A percentile compares a stretch with the other conserved stretches of the same genome.
These are phyloP conservation scores for Aschersonia sp. DNA, from an alignment of 2,329 filamentous ascomycete genomes.

Conservation along the genomic window DNA sequence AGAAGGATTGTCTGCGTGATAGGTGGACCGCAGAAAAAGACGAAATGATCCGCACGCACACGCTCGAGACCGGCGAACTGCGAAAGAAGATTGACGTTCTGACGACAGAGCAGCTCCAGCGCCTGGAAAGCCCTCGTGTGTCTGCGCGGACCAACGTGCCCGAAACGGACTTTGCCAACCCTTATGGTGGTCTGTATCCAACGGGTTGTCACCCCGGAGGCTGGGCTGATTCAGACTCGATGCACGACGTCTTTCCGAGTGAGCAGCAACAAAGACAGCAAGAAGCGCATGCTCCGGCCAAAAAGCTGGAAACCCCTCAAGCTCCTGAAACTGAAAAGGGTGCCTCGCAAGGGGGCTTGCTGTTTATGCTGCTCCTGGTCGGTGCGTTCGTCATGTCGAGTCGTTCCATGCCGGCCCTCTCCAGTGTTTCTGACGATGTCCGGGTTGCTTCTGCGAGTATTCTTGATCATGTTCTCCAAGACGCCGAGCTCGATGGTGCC, in stretches of 20 bases:
- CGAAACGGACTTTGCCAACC: constrained; percentile 50
- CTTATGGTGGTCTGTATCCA: constrained; percentile 71
- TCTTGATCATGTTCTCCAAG: constrained; percentile 69
- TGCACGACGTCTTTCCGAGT: constrained; percentile 57
- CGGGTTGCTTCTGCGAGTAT: constrained; percentile 64
- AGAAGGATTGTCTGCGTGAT: constrained; percentile 38
- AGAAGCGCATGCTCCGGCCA: constrained; percentile 35
- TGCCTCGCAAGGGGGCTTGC: constrained; percentile 63
- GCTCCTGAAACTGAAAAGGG: constrained; percentile 43
- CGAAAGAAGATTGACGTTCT: constrained; percentile 85
- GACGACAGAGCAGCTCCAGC: constrained; percentile 49
- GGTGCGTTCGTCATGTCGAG: constrained; percentile 93
- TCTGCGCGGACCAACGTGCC: constrained; percentile 19
- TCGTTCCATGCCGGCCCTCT: constrained; percentile 56
- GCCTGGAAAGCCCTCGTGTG: constrained; percentile 47
- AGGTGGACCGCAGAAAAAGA: constrained; percentile 75
- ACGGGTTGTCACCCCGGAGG: constrained; percentile 65
- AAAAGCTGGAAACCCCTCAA: constrained; percentile 27
- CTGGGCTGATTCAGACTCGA: constrained; percentile 57
- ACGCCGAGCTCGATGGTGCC: constrained; percentile 46
- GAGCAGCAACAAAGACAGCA: constrained; percentile 45
- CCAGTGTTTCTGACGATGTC: constrained; percentile 66
- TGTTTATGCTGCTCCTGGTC: constrained; percentile 92
- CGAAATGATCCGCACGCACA: constrained; percentile 77
- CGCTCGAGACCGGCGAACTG: constrained; percentile 77